These are phyloP conservation scores for Neurospora sp. DNA, from an alignment of 495 filamentous ascomycete genomes.

Conservation along the genomic window DNA sequence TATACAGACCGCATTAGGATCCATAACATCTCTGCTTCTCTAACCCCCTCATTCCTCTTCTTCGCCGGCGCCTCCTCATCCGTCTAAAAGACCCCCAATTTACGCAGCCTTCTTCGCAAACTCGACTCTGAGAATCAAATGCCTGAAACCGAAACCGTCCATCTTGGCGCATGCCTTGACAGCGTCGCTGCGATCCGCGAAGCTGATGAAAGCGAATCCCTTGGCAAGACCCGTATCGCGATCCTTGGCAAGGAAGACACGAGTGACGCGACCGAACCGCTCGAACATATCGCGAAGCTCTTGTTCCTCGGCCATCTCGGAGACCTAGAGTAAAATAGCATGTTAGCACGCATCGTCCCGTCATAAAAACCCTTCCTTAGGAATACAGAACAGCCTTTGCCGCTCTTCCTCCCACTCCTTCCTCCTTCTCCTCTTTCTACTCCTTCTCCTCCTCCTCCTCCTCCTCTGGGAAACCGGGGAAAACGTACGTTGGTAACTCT, in stretches of 20 bases:
- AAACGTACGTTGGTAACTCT: slow-evolving; percentile 89
- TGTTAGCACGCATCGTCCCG: slow-evolving; percentile 8
- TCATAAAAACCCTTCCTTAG: neutral
- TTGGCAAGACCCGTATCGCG: slow-evolving; percentile 89
- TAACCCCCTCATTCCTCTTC: neutral
- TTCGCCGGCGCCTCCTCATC: neutral
- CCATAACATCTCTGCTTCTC: neutral
- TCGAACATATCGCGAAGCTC: slow-evolving; percentile 97
- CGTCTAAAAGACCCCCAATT: neutral
- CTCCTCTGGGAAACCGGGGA: neutral
- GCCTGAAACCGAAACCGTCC: slow-evolving; percentile 92
- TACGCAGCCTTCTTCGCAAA: slow-evolving; percentile 72
- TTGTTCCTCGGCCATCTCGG: slow-evolving; percentile 89
- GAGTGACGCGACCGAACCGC: slow-evolving; percentile 88
- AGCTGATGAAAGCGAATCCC: slow-evolving; percentile 97
- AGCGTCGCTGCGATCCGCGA: slow-evolving; percentile 78
- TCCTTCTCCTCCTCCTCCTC: neutral
- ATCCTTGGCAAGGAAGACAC: slow-evolving; percentile 96
- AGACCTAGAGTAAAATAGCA: slow-evolving; percentile 49
- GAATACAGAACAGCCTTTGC: neutral
- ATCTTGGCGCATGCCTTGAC: slow-evolving; percentile 90
- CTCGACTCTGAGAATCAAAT: slow-evolving; percentile 83
- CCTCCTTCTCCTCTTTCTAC: neutral
- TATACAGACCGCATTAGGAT: neutral
- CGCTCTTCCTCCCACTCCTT: neutral